phyloP scores from a whole-genome alignment of 1,284 basidiomycete genomes.

The Puccinia coronata region DNA sequence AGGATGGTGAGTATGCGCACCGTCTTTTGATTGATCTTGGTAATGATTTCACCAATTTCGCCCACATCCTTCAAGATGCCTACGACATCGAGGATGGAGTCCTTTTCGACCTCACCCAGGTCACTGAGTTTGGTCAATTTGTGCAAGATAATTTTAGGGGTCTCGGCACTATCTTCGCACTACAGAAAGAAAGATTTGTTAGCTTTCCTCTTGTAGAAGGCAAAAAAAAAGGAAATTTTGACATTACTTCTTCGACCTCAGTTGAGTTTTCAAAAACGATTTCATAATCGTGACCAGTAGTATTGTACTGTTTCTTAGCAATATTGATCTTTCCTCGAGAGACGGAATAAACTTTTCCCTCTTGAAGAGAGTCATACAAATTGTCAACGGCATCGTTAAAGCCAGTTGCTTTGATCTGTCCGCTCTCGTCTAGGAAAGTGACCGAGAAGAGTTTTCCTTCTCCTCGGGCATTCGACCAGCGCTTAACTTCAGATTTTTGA shows the following conservation, averaged over 20 bases:
- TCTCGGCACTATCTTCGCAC: constrained; percentile 72
- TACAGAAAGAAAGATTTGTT: constrained; percentile 51
- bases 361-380: constrained; percentile 79
- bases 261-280: constrained; percentile 81
- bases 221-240: neutral
- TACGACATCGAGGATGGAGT: constrained; percentile 79
- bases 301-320: constrained; percentile 96
- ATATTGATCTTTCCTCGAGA: constrained; percentile 88
- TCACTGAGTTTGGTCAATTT: constrained; percentile 73
- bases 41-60: constrained; percentile 70
- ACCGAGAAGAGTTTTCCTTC: constrained; percentile 95
- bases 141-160: constrained; percentile 77
- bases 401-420: constrained; percentile 85
- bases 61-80: constrained; percentile 79
- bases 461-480: constrained; percentile 85
- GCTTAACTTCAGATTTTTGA: constrained; percentile 83
- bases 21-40: constrained; percentile 71
- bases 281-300: constrained; percentile 90
- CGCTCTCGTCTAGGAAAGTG: constrained; percentile 91
- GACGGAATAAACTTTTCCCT: constrained; percentile 90
- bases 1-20: constrained; percentile 62
- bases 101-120: constrained; percentile 71
- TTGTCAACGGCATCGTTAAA: constrained; percentile 87
- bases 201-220: too few species aligned
- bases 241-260: constrained; percentile 68